Evolutionary conservation across 1,284 basidiomycete species (phyloP).

Genomic region (Sphagnurus paluster): DNA sequence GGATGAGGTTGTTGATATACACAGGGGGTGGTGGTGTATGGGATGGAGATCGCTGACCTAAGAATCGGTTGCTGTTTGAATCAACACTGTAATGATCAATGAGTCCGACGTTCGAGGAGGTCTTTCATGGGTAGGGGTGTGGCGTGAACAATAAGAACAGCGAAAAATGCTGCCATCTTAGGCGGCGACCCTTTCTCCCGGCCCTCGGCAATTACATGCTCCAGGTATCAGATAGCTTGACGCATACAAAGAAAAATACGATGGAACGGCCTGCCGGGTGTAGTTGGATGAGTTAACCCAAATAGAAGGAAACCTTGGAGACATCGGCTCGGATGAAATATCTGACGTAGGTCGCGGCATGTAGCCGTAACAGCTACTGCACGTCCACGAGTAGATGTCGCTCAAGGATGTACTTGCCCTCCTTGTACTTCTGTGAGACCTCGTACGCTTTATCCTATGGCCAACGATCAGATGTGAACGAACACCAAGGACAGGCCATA

Average conservation of each 20-base stretch:
- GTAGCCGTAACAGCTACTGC: constrained; percentile 43
- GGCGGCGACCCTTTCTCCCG: constrained; percentile 14
- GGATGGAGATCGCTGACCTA: background rate
- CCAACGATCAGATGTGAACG: constrained; percentile 9
- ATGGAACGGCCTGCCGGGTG: constrained; percentile 28
- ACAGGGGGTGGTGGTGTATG: background rate
- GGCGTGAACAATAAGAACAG: constrained; percentile 5
- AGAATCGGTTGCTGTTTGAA: background rate
- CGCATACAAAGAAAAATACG: constrained; percentile 21
- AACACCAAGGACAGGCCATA: constrained; percentile 42
- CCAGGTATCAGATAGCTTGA: constrained; percentile 18
- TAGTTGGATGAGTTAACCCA: constrained; percentile 3
- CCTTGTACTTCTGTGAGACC: constrained; percentile 92
- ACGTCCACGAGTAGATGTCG: constrained; percentile 84
- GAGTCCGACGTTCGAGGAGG: too few species aligned
- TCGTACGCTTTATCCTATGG: constrained; percentile 89
- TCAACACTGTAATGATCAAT: constrained; percentile 1
- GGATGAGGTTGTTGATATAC: background rate
- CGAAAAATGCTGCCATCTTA: constrained; percentile 1
- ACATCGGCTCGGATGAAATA: background rate
- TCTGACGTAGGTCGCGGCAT: background rate
- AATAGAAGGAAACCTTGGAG: constrained; percentile 1
- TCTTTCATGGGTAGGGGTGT: constrained; percentile 8
- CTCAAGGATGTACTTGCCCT: constrained; percentile 97
- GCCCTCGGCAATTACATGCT: constrained; percentile 4